Base-by-base conservation (phyloP, 805 yeast genomes). In the Hemisphaericaspora nanyangensis region DNA sequence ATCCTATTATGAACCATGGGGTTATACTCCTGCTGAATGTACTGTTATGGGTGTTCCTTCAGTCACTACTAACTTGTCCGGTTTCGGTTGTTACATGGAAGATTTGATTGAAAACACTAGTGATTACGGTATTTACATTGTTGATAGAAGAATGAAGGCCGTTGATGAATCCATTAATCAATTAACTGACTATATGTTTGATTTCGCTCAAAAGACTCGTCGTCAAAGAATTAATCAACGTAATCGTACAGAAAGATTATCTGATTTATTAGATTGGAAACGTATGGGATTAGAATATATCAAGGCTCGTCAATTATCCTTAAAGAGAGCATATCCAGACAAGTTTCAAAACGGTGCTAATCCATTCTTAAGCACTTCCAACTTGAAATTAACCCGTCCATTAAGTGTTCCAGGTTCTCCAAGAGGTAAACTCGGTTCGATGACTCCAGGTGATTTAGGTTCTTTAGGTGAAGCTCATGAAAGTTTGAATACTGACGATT, bases 21-120 rank as follows among this genome's bases (percentile, higher is more conserved):
- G 99, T 29, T 91, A 91, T 63, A 91, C 99, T 2, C 99, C 99
- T 3, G 98, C 98, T 7, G 99, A 91, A 62, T 93, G 99, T 70
- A 91, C 99, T 0, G 99, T 93, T 17, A 91, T 91, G 99, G 99
- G 99, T 40, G 95, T 93, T 43, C 99, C 99, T 13, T 87, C 96
- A 6, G 86, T 91, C 55, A 91, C 99, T 8, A 91, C 99, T 30
- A 91, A 91, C 60, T 68, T 91, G 44, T 87, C 96, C 2, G 99
- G 99, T 1, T 91, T 91, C 58, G 99, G 99, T 35, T 95, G 98
- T 49, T 91, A 91, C 68, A 91, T 91, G 98, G 99, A 91, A 65
- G 97, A 91, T 61, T 73, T 91, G 47, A 91, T 91, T 60, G 97
- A 91, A 59, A 86, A 87, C 54, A 84, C 97, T 15, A 77, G 84